These are phyloP conservation scores for Orbilia javanica DNA, from an alignment of 2,329 filamentous ascomycete genomes.

Conservation along the genomic window DNA sequence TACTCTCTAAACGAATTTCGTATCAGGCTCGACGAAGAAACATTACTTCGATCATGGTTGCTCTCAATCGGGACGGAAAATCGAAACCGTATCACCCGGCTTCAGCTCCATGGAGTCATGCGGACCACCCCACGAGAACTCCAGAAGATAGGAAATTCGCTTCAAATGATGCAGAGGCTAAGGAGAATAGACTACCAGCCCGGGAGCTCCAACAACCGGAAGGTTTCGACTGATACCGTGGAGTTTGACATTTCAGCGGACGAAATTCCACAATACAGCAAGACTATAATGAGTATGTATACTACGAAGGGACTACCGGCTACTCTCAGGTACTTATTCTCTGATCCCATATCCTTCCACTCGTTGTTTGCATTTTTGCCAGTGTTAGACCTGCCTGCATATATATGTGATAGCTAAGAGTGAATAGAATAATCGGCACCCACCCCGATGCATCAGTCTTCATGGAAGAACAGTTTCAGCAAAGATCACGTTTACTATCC, in stretches of 20 bases:
- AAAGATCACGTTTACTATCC: constrained; percentile 1
- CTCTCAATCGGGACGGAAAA: constrained; percentile 29
- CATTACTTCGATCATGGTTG: constrained; percentile 8
- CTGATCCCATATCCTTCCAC: neutral
- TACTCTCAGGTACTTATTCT: neutral
- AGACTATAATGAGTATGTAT: neutral
- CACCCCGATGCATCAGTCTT: neutral
- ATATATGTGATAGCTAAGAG: neutral
- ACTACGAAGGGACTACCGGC: neutral
- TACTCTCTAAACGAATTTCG: constrained; percentile 27
- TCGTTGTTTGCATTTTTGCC: neutral
- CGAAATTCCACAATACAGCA: neutral
- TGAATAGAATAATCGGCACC: neutral
- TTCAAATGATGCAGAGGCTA: constrained; percentile 22
- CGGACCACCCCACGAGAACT: neutral
- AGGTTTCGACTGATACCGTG: neutral
- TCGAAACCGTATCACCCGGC: neutral
- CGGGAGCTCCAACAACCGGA: neutral
- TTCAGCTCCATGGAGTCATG: neutral
- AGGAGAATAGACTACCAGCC: constrained; percentile 12
- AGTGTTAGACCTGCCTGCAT: no score
- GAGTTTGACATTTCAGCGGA: neutral
- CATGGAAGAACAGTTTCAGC: neutral
- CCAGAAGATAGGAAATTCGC: constrained; percentile 8
- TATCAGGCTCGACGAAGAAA: neutral